Evolutionary conservation across 306 rosid species (phyloP).

Genomic region (Acacia melanoxylon): DNA sequence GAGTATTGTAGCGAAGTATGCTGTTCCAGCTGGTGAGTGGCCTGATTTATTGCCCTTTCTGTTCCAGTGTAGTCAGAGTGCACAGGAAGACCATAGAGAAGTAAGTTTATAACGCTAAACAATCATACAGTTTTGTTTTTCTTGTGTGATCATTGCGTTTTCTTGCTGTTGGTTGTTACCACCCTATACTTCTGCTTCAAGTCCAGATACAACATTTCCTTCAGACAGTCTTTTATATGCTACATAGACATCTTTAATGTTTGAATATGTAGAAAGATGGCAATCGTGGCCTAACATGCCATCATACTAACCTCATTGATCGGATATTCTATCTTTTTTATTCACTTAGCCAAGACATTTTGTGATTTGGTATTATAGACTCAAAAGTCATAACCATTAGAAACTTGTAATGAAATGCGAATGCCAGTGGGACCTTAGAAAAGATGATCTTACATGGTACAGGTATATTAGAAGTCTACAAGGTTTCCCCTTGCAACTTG

Average conservation of each 20-base stretch:
- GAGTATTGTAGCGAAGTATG: constrained; percentile 88
- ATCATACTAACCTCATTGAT: neutral
- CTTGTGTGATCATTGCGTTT: neutral
- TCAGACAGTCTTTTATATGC: neutral
- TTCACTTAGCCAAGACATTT: neutral
- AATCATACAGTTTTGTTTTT: neutral
- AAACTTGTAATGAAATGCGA: neutral
- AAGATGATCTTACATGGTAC: constrained; percentile 1
- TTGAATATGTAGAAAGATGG: neutral
- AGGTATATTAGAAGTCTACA: neutral
- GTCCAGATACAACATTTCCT: neutral
- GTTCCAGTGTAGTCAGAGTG: constrained; percentile 94
- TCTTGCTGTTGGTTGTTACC: neutral
- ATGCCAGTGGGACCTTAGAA: neutral
- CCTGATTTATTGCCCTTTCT: constrained; percentile 91
- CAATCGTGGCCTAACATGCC: neutral
- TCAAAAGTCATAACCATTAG: neutral
- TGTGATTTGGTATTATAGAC: neutral
- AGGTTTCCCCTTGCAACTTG: neutral
- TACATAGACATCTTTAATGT: neutral
- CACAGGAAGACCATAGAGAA: constrained; percentile 95
- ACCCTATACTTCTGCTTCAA: neutral
- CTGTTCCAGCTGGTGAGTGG: constrained; percentile 95
- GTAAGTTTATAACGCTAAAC: constrained; percentile 41
- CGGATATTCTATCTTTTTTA: neutral